phyloP scores from a whole-genome alignment of 306 rosid species.

The Prunus kanzakura region DNA sequence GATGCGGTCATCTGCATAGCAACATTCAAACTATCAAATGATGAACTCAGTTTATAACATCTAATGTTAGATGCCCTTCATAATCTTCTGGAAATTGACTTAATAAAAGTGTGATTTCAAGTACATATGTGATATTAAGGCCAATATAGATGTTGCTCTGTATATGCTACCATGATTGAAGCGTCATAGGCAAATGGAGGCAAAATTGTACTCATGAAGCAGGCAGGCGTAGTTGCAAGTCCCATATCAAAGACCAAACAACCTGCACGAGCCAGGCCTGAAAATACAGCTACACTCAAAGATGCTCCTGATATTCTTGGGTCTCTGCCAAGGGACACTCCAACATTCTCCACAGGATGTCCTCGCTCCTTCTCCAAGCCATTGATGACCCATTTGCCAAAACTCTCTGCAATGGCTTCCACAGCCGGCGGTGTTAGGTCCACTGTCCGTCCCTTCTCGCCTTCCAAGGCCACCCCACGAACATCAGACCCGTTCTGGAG shows the following conservation, averaged over 20 bases:
- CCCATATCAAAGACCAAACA: conserved; percentile 74
- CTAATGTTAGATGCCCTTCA: too few species aligned
- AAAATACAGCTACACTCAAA: conserved; percentile 68
- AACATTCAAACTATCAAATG: neutral
- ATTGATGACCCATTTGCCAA: conserved; percentile 73
- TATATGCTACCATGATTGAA: conserved; percentile 70
- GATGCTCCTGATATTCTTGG: conserved; percentile 61
- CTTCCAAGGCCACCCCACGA: conserved; percentile 80
- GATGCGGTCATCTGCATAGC: conserved; percentile 82
- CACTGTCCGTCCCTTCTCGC: conserved; percentile 73
- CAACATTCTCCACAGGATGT: conserved; percentile 39
- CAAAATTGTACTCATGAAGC: conserved; percentile 94
- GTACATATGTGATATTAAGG: neutral
- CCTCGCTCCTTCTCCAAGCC: conserved; percentile 50
- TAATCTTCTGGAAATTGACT: too few species aligned
- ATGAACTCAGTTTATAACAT: neutral
- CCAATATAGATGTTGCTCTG: neutral
- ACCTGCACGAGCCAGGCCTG: conserved; percentile 73
- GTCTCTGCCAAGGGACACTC: conserved; percentile 75
- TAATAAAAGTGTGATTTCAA: neutral
- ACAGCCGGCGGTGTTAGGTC: conserved; percentile 71
- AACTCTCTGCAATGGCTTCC: conserved; percentile 82
- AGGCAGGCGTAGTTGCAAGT: conserved; percentile 90
- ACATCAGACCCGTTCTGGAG: conserved; percentile 94
- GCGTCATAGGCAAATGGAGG: conserved; percentile 76